These are phyloP conservation scores for Pyrenochaeta sp. DNA, from an alignment of 2,329 filamentous ascomycete species.

Conservation along the genomic window DNA sequence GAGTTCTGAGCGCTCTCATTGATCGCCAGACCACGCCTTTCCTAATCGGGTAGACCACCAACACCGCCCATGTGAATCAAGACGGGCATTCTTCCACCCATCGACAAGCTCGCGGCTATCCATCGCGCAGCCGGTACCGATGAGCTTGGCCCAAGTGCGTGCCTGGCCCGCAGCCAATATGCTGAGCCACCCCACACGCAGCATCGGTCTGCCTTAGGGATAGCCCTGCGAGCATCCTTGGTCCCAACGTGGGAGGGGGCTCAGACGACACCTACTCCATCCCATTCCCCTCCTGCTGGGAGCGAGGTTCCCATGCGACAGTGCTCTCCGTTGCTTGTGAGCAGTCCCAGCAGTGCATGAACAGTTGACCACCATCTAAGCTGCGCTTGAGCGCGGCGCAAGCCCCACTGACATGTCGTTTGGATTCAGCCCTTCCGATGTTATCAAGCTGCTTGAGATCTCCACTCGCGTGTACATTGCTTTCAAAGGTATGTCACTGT, in stretches of 20 bases:
- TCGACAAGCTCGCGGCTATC: constrained; percentile 7
- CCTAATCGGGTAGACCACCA: constrained; percentile 10
- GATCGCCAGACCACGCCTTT: constrained; percentile 12
- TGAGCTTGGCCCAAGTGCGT: constrained; percentile 13
- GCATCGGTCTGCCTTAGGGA: constrained; percentile 15
- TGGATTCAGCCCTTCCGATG: constrained; percentile 39
- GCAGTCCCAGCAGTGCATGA: constrained; percentile 28
- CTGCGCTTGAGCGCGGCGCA: constrained; percentile 40
- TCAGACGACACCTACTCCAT: constrained; percentile 16
- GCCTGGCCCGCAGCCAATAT: constrained; percentile 14
- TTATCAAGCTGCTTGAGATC: constrained; percentile 41
- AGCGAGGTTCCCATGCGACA: constrained; percentile 25
- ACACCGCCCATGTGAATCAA: constrained; percentile 21
- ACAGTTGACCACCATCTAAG: constrained; percentile 13
- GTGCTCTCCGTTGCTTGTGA: constrained; percentile 10
- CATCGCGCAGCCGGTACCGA: constrained; percentile 10
- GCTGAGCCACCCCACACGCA: constrained; percentile 23
- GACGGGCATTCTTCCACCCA: constrained; percentile 9
- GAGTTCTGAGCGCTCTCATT: constrained; percentile 26
- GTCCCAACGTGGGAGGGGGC: constrained; percentile 8
- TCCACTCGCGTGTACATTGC: constrained; percentile 43
- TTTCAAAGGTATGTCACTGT: constrained; percentile 36
- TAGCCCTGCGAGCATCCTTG: constrained; percentile 14
- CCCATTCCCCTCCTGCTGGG: constrained; percentile 8
- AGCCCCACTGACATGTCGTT: constrained; percentile 35